Evolutionary conservation across 202 grass and related monocot genomes (phyloP).

Genomic region (Bolboschoenoplectus hybrid): DNA sequence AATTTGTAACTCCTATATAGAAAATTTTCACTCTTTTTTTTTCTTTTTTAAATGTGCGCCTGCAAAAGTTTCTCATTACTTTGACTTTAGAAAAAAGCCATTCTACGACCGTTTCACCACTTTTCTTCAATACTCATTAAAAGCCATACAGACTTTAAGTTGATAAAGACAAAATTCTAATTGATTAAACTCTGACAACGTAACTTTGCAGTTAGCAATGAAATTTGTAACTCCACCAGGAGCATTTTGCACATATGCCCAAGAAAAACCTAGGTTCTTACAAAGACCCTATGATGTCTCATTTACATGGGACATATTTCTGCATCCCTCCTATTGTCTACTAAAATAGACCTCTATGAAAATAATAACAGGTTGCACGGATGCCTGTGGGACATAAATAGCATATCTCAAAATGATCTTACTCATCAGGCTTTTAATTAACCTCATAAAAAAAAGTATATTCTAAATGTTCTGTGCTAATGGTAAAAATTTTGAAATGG

Average conservation of each 20-base stretch:
- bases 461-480: conserved; percentile 8
- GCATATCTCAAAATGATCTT: conserved; percentile 30
- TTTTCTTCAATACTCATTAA: conserved; percentile 31
- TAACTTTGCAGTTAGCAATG: conserved; percentile 13
- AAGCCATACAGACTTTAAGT: conserved; percentile 30
- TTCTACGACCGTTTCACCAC: conserved; percentile 7
- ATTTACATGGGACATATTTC: conserved; percentile 14
- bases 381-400: conserved; percentile 28
- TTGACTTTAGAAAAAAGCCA: conserved; percentile 28
- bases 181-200: conserved; percentile 19
- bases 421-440: neutral
- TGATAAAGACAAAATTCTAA: conserved; percentile 29
- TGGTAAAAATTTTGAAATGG: neutral
- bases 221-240: neutral
- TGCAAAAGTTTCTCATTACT: neutral
- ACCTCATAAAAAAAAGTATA: conserved; percentile 7
- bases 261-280: conserved; percentile 13
- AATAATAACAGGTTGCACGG: conserved; percentile 15
- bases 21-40: neutral
- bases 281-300: conserved; percentile 22
- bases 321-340: neutral
- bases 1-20: neutral
- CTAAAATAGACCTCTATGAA: conserved; percentile 12
- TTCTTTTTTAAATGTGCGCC: neutral
- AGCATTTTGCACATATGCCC: conserved; percentile 30